Base-by-base conservation (phyloP, 306 rosid species). In the Sindora glabra region DNA sequence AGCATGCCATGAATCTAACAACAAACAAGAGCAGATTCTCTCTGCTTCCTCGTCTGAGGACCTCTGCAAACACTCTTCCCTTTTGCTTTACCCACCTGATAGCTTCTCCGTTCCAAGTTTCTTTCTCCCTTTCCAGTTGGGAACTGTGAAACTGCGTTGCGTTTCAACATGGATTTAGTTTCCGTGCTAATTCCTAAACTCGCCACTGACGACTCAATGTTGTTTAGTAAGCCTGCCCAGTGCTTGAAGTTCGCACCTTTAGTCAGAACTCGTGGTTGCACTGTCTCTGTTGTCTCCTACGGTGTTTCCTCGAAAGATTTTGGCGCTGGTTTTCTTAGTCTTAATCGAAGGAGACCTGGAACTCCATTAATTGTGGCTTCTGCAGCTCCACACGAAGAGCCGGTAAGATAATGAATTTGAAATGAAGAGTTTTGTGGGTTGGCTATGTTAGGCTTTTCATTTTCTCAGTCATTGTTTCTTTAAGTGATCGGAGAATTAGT, bases 131-230 rank as follows among this genome's bases (percentile, higher is more conserved):
- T n/a, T n/a, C n/a, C n/a, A n/a, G n/a, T n/a, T n/a, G n/a, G n/a
- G n/a, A n/a, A n/a, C n/a, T n/a, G n/a, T n/a, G n/a, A n/a, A n/a
- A n/a, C n/a, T n/a, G n/a, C n/a, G n/a, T n/a, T n/a, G n/a, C n/a
- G n/a, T n/a, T n/a, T n/a, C n/a, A n/a, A n/a, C n/a, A n/a, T n/a
- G n/a, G n/a, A n/a, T n/a, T n/a, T n/a, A n/a, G n/a, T 84, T 73
- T 82, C 79, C 25, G 75, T 71, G 10, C 48, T 84, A 58, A 89
- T 69, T 78, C 92, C 87, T 72, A 85, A 78, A 70, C 77, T 74
- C 45, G n/a, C n/a, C n/a, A 29, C 44, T 61, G 55, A 37, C 51
- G 37, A 50, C 26, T 69, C 66, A 7, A 8, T 42, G 14, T 64
- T 72, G 3, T 59, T 68, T 29, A 78, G 38, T 56, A 67, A n/a